phyloP scores from a whole-genome alignment of 176 grass and related monocot genomes.

The Themeda triandra region DNA sequence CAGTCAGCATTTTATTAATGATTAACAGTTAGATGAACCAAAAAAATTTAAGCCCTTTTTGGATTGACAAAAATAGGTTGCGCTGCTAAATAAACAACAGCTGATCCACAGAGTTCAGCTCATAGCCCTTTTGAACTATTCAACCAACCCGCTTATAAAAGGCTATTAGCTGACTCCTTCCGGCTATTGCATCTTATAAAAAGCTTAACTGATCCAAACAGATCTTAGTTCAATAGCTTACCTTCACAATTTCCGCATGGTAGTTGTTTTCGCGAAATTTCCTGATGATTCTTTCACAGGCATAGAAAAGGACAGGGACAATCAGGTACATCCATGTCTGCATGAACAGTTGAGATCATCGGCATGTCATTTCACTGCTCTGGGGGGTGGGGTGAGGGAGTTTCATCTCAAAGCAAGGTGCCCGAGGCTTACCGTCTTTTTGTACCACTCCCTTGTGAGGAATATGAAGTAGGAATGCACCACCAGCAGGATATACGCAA shows the following conservation, averaged over 20 bases:
- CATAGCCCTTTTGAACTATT: too few relatives aligned
- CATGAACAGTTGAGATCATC: conserved; percentile 25
- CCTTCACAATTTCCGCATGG: conserved; percentile 70
- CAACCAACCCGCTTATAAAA: too few relatives aligned
- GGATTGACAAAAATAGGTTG: too few relatives aligned
- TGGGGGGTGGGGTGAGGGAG: neutral
- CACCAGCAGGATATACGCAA: conserved; percentile 78
- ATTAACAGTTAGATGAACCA: neutral
- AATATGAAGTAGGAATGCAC: conserved; percentile 97
- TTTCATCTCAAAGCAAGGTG: neutral
- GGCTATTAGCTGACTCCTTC: too few relatives aligned
- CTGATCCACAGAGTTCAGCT: too few relatives aligned
- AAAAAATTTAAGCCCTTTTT: neutral
- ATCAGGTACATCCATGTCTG: conserved; percentile 99
- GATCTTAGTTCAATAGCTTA: conserved; percentile 26
- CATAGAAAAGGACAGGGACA: conserved; percentile 89
- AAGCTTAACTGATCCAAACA: too few relatives aligned
- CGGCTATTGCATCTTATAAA: too few relatives aligned
- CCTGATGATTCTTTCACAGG: conserved; percentile 88
- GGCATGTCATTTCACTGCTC: conserved; percentile 4
- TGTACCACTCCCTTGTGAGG: conserved; percentile 89
- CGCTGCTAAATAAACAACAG: accelerated
- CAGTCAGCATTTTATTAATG: neutral
- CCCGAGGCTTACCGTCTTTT: conserved; percentile 73
- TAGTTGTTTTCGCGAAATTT: conserved; percentile 89